Evolutionary conservation across 805 yeast species (phyloP), one percentile per base, ranked within the genome.

Genomic region (Saccharomycopsis amapae): DNA sequence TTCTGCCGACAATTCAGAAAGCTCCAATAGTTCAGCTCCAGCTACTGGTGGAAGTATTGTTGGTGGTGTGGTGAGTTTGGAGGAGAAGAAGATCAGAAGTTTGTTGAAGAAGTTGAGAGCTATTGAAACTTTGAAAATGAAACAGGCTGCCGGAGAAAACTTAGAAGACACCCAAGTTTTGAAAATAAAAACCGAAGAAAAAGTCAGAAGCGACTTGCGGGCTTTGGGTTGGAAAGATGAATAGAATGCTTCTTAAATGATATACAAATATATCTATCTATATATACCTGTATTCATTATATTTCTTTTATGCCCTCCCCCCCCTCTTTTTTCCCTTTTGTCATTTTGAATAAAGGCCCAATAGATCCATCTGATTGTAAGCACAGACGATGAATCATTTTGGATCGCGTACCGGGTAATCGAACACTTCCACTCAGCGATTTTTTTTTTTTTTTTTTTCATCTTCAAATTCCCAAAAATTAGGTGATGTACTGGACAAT

Each of bases 51-150:
- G 74, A 10, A 56, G 68, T 39, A 76, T 77, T 32, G 69, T 72
- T 48, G 84, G 84, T 22, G 85, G 83, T 36, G 77, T 77, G 20
- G 70, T 69, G 31, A 76, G 85, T 9, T 72, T 85, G 34, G 97
- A 90, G 64, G 97, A 90, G 57, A 93, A 89, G 73, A 88, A 89
- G 66, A 81, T 87, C 53, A 77, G 98, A 62, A 79, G 93, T 26
- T 72, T 93, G 62, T 73, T 89, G 64, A 93, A 93, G 69, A 93
- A 93, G 66, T 74, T 90, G 53, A 76, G 97, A 59, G 97, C 98
- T n/a, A 93, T 93, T 56, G 95, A 89, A 63, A 79, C 79, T 44
- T 74, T 93, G 58, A 89, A 89, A 65, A 76, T 76, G 71, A 85
- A 90, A 62, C 88, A 85, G 66, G 84, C 82, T 6, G 71, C 68